Evolutionary conservation across 345 rosid genomes (phyloP), one percentile per base, ranked within the genome.

Genomic region (Brassica juncea): DNA sequence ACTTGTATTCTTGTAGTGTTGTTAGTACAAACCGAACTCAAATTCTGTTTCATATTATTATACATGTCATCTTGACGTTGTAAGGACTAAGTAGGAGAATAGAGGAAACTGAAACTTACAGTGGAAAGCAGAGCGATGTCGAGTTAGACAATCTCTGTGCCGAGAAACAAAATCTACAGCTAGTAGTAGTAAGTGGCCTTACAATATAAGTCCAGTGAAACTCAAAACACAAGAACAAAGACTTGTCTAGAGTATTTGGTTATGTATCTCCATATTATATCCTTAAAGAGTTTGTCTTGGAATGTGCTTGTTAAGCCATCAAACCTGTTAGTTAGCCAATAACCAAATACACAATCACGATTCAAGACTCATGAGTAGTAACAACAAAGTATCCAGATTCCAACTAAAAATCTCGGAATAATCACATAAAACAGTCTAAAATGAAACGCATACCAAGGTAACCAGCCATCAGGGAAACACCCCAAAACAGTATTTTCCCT

Each of bases 251-350:
- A 94, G 93, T 84, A 94, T 94, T 81, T 94, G 97, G 68, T 90
- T 94, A 85, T 93, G 94, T 83, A 94, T 94, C 74, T 92, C 99
- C 99, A 94, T 93, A 77, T 94, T 77, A 76, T 94, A 91, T 63
- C 97, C 84, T 87, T 91, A 76, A 94, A 94, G 83, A 94, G 81
- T 75, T 92, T 94, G 82, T 94, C 98, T 86, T 94, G 98, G 78
- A 93, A 92, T 31, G 99, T 94, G 85, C 98, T 94, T 12, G 98
- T 92, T 77, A 94, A 94, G 62, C 99, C 98, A 85, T 94, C 98
- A 79, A 91, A 91, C 88, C 99, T 94, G 82, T 84, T 54, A 72
- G 70, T 60, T 52, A 52, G 52, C n/a, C 52, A 11, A 42, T 42
- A 3, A 42, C 31, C 66, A 64, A 11, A 77, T 19, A 70, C 68